Percentiles rank a stretch among this genome's conserved stretches.
phyloP scores from a whole-genome alignment of 2,329 filamentous ascomycete genomes.

The Harringtonia lauricola region DNA sequence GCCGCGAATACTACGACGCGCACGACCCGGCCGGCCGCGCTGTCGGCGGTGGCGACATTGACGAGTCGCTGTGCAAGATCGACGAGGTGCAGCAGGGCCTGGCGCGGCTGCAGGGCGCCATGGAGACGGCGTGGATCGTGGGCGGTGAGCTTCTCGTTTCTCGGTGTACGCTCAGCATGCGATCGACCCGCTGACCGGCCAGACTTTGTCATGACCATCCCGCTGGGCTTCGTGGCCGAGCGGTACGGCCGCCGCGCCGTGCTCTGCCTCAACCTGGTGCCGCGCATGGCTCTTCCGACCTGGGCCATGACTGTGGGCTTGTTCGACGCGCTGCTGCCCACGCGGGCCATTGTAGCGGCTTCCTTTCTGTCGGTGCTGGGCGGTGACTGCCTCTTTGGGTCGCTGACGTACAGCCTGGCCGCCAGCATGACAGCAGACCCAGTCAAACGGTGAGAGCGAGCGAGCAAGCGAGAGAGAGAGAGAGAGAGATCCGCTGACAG shows the following conservation, averaged over 20 bases:
- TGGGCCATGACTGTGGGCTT: conserved; percentile 29
- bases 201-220: conserved; percentile 40
- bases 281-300: conserved; percentile 26
- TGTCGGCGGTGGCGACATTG: conserved; percentile 25
- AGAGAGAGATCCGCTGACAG: not conserved
- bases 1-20: conserved; percentile 34
- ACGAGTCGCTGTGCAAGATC: conserved; percentile 42
- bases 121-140: conserved; percentile 38
- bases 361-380: conserved; percentile 33
- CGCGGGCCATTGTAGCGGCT: conserved; percentile 26
- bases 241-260: conserved; percentile 27
- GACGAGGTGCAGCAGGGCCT: conserved; percentile 37
- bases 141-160: conserved; percentile 23
- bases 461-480: no score
- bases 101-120: conserved; percentile 39
- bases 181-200: no score
- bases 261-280: conserved; percentile 31
- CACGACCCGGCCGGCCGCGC: conserved; percentile 26
- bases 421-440: conserved; percentile 31
- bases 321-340: conserved; percentile 24
- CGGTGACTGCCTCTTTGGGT: conserved; percentile 40
- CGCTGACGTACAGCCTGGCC: conserved; percentile 33
- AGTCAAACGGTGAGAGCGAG: conserved; percentile 23
- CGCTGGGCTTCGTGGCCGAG: conserved; percentile 33
- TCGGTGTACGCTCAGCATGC: not conserved